Conservation (phyloP, 2,329 filamentous ascomycete species). For the Epichloe glyceriae region DNA sequence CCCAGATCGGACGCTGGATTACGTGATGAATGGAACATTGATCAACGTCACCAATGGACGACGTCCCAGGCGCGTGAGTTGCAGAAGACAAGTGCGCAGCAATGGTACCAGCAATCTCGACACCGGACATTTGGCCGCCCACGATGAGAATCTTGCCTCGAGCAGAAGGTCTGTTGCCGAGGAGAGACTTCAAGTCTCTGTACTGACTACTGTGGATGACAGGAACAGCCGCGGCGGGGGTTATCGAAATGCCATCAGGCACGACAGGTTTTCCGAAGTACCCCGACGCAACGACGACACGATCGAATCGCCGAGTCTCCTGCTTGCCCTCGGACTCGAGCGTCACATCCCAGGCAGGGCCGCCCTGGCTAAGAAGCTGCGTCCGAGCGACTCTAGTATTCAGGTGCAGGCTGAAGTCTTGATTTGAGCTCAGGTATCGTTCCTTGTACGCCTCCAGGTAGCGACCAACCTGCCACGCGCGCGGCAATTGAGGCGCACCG, state of each 20-base stretch:
- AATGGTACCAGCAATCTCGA: conserved; percentile 62
- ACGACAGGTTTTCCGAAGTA: conserved; percentile 55
- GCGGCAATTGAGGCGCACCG: conserved; percentile 51
- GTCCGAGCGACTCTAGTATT: conserved; percentile 33
- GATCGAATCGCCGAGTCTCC: conserved; percentile 48
- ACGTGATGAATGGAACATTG: conserved; percentile 55
- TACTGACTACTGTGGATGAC: conserved; percentile 59
- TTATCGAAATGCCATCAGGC: conserved; percentile 28
- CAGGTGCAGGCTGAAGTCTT: conserved; percentile 32
- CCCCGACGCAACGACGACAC: conserved; percentile 59
- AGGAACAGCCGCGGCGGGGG: conserved; percentile 25
- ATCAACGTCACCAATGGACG: conserved; percentile 26
- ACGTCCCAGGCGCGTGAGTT: conserved; percentile 35
- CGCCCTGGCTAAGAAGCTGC: conserved; percentile 15
- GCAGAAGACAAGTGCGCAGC: conserved; percentile 58
- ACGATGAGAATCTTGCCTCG: conserved; percentile 57
- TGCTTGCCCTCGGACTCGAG: conserved; percentile 22
- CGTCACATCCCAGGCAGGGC: conserved; percentile 28
- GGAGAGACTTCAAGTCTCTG: conserved; percentile 36
- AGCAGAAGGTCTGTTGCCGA: conserved; percentile 23
- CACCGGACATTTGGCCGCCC: conserved; percentile 72
- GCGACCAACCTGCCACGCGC: conserved; percentile 61
- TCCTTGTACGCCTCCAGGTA: conserved; percentile 56
- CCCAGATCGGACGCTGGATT: conserved; percentile 57
- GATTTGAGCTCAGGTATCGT: conserved; percentile 36